A percentile compares a stretch with the other conserved stretches of the same genome.
Evolutionary conservation across 1,284 basidiomycete genomes (phyloP).

Genomic region (Ganoderma boninense): DNA sequence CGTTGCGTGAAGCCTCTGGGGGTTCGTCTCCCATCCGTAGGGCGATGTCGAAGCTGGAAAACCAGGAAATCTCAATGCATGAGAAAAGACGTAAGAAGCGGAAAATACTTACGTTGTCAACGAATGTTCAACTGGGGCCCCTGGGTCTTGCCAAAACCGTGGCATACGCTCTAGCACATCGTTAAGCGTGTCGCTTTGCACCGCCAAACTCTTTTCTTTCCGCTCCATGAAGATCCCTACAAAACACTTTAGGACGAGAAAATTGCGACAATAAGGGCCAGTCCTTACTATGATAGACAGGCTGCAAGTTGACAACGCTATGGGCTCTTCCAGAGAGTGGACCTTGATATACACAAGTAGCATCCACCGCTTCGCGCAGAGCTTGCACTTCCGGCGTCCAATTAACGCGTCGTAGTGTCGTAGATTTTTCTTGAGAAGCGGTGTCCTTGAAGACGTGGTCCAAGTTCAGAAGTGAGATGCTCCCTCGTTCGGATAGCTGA

Average conservation of each 20-base stretch:
- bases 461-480: constrained; percentile 54
- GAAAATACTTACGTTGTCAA: constrained; percentile 59
- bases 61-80: neutral
- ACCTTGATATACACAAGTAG: constrained; percentile 48
- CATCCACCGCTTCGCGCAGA: constrained; percentile 42
- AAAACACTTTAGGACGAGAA: constrained; percentile 44
- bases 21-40: constrained; percentile 62
- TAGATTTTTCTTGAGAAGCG: constrained; percentile 12
- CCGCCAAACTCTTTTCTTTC: constrained; percentile 39
- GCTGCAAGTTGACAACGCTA: constrained; percentile 55
- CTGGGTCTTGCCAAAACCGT: constrained; percentile 59
- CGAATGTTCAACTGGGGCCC: constrained; percentile 57
- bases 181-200: constrained; percentile 50
- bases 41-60: constrained; percentile 65
- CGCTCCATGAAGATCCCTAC: constrained; percentile 44
- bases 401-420: constrained; percentile 15
- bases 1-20: constrained; percentile 50
- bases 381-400: constrained; percentile 54
- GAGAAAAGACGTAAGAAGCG: neutral
- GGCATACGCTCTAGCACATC: constrained; percentile 61
- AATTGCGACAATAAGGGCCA: constrained; percentile 22
- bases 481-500: constrained; percentile 58
- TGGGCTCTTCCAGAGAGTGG: constrained; percentile 54
- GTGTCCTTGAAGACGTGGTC: constrained; percentile 26
- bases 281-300: constrained; percentile 59